Conservation (phyloP, 805 yeast genomes). For the Ogataea degrootiae region DNA sequence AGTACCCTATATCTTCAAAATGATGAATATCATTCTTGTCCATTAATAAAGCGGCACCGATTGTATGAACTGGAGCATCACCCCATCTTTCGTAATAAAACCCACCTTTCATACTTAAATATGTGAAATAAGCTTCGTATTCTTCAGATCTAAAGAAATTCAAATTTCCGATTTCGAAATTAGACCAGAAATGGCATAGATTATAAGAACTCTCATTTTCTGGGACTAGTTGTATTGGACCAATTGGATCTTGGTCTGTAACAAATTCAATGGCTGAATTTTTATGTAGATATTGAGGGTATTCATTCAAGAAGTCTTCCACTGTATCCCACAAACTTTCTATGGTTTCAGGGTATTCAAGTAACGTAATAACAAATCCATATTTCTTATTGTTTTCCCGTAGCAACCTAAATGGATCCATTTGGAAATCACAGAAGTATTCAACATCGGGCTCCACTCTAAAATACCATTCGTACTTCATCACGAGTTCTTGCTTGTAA, state of each 20-base stretch:
- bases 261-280: slow-evolving; percentile 57
- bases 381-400: slow-evolving; percentile 72
- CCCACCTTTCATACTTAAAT: slow-evolving; percentile 65
- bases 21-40: slow-evolving; percentile 61
- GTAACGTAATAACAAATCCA: slow-evolving; percentile 79
- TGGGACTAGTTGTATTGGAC: slow-evolving; percentile 35
- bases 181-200: slow-evolving; percentile 84
- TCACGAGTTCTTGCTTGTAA: slow-evolving; percentile 68
- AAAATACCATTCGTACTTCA: slow-evolving; percentile 84
- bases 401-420: slow-evolving; percentile 84
- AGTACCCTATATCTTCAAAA: slow-evolving; percentile 79
- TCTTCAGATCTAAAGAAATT: slow-evolving; percentile 65
- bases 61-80: slow-evolving; percentile 86
- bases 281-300: slow-evolving; percentile 60
- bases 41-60: slow-evolving; percentile 59
- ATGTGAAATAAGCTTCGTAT: slow-evolving; percentile 57
- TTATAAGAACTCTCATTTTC: slow-evolving; percentile 57
- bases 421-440: slow-evolving; percentile 80
- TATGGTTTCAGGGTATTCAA: slow-evolving; percentile 81
- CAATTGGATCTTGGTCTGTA: slow-evolving; percentile 48
- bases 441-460: slow-evolving; percentile 92
- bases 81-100: slow-evolving; percentile 93
- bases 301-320: slow-evolving; percentile 52
- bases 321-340: slow-evolving; percentile 78
- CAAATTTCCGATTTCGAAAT: slow-evolving; percentile 72